Base-by-base conservation (phyloP, 2,329 filamentous ascomycete genomes). In the Aspergillus clavatus region DNA sequence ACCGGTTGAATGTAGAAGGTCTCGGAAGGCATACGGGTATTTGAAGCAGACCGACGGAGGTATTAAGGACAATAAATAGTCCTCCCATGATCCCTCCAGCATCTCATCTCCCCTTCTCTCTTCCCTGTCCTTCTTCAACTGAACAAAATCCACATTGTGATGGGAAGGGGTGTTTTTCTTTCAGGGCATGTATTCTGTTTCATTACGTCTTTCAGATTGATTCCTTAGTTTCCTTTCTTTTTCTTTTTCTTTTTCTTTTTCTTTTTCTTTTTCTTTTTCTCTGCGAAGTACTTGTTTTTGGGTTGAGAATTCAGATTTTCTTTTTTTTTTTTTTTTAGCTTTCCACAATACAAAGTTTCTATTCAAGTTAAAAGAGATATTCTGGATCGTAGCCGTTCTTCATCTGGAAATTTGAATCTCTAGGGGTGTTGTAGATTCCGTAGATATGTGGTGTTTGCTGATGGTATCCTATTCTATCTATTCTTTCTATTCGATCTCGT, bases 61-160 rank as follows among this genome's bases (percentile, higher is more conserved):
- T n/a, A n/a, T n/a, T n/a, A n/a, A n/a, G n/a, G n/a, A n/a, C n/a
- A n/a, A n/a, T n/a, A n/a, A n/a, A n/a, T n/a, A n/a, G n/a, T n/a
- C n/a, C n/a, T n/a, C n/a, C n/a, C n/a, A n/a, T n/a, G n/a, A n/a
- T 24, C 8, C 23, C 23, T 8, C 8, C 23, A 24, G 4, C 38
- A 37, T 40, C 29, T 37, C 59, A 56, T 60, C 54, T 42, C 33
- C 39, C 19, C 43, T 38, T 22, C 42, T 46, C 39, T 40, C 41
- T 46, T 50, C 36, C 49, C 26, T 55, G 35, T 46, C 43, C 43
- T 41, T 47, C 26, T 46, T 19, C 24, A n/a, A 16, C 6, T 4
- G 40, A 24, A 5, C 23, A 4, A 5, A 24, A 5, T 8, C 4
- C 23, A 24, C 8, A 24, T 24, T 18, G 31, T 12, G 31, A 35